Base-by-base conservation (phyloP, 805 yeast species). In the Komagataella kurtzmanii region DNA sequence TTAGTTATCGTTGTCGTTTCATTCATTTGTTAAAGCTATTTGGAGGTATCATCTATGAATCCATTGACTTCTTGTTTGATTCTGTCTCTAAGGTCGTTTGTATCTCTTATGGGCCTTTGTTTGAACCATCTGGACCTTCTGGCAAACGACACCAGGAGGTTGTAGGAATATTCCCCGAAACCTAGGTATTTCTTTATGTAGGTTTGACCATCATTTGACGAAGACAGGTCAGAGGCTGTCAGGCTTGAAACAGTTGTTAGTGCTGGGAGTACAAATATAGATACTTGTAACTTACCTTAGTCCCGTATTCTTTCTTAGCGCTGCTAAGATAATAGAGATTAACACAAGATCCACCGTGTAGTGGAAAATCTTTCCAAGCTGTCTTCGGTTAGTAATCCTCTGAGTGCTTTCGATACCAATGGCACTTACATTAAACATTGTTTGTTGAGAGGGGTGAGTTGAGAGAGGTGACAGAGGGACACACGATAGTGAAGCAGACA, bases 221-320 rank as follows among this genome's bases (percentile, higher is more conserved):
- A 79, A 72, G 65, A 81, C 63, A 54, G 57, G 51, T 52, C 46
- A n/a, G 53, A 53, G 10, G 61, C 57, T n/a, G 57, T 50, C 44
- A 54, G 48, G 8, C 51, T 48, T n/a, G 7, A 10, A 17, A 14
- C 40, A 14, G 12, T 30, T 8, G 40, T 30, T 30, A 30, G 40
- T 30, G 14, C 14, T 5, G 14, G 40, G 7, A 17, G 12, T 19
- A 7, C 23, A 23, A 63, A 48, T 45, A 10, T 24, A 7, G 44
- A 44, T 46, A 19, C 46, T 23, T 40, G 24, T 40, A 12, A 21
- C 69, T 47, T 52, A 67, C 57, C 76, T 76, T 48, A 82, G 71
- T 0, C 97, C 97, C 0, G 96, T 85, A 55, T 86, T 81, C 55
- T 88, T 76, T 63, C 88, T 84, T 51, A 90, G 75, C 3, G 96